phyloP scores from a whole-genome alignment of 371 early-diverging fungal genomes.

The Batkoa obscura region DNA sequence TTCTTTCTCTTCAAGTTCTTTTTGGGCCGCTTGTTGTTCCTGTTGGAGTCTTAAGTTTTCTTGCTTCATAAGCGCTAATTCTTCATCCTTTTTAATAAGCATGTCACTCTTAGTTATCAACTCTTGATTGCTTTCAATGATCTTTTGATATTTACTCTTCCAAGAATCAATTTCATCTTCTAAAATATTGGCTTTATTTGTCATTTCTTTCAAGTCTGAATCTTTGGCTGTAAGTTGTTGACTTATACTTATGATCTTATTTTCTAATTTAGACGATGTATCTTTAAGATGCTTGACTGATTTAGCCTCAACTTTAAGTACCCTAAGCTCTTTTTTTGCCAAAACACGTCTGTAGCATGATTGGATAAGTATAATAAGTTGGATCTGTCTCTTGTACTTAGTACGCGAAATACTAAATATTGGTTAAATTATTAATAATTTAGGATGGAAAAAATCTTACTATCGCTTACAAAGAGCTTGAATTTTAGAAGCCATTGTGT shows the following conservation, averaged over 20 bases:
- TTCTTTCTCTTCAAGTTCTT: not conserved
- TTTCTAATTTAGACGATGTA: slow-evolving; percentile 77
- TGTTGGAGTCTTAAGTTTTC: not conserved
- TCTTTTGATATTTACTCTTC: slow-evolving; percentile 47
- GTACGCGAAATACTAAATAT: slow-evolving; percentile 33
- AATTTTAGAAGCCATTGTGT: slow-evolving; percentile 54
- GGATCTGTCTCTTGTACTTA: slow-evolving; percentile 21
- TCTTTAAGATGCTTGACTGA: slow-evolving; percentile 83
- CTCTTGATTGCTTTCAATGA: slow-evolving; percentile 12
- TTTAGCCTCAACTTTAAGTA: slow-evolving; percentile 58
- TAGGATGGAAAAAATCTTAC: slow-evolving; percentile 7
- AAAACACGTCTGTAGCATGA: slow-evolving; percentile 48
- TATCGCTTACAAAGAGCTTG: slow-evolving; percentile 41
- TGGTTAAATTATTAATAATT: no score
- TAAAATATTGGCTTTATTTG: slow-evolving; percentile 25
- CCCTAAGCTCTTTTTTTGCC: slow-evolving; percentile 38
- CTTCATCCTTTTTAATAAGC: slow-evolving; percentile 2
- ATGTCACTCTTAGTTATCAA: slow-evolving; percentile 3
- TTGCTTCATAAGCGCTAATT: slow-evolving; percentile 1
- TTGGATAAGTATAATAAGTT: slow-evolving; percentile 52
- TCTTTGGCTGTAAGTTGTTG: slow-evolving; percentile 49
- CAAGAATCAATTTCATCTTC: slow-evolving; percentile 42
- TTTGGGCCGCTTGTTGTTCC: not conserved
- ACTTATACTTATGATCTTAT: slow-evolving; percentile 88
- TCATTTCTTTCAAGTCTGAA: slow-evolving; percentile 41